Evolutionary conservation across 441 rosid genomes (phyloP).

Genomic region (Populus hybrid): DNA sequence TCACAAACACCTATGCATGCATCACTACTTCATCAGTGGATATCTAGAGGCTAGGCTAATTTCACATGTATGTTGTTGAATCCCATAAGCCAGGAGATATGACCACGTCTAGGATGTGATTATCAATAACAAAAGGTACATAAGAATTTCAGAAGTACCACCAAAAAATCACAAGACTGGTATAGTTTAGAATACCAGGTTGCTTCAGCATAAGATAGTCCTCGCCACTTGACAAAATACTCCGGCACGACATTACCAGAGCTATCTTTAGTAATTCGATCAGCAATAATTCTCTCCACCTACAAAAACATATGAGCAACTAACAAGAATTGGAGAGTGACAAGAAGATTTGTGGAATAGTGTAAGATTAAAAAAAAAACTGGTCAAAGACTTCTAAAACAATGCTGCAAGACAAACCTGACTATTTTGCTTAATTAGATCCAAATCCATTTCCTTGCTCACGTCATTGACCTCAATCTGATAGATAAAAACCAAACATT

Average conservation of each 20-base stretch:
- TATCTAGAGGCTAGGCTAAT: constrained; percentile 4
- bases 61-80: constrained; percentile 4
- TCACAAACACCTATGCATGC: neutral
- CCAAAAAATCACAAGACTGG: constrained; percentile 8
- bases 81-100: neutral
- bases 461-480: constrained; percentile 99
- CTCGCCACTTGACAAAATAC: constrained; percentile 99
- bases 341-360: neutral
- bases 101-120: neutral
- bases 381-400: neutral
- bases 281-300: constrained; percentile 95
- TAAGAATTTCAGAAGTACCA: neutral
- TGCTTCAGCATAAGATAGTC: constrained; percentile 99
- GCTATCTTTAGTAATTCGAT: constrained; percentile 76
- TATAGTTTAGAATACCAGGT: constrained; percentile 68
- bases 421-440: constrained; percentile 94
- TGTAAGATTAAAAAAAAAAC: neutral
- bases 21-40: neutral
- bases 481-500: constrained; percentile 15
- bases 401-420: constrained; percentile 52
- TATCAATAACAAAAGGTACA: neutral
- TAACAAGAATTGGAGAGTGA: constrained; percentile 12
- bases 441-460: constrained; percentile 99
- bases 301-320: constrained; percentile 33
- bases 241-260: constrained; percentile 78